A percentile compares a stretch with the other conserved stretches of the same genome.
These are phyloP conservation scores for Solanum hybrid DNA, from an alignment of 305 asterid species.

Conservation along the genomic window DNA sequence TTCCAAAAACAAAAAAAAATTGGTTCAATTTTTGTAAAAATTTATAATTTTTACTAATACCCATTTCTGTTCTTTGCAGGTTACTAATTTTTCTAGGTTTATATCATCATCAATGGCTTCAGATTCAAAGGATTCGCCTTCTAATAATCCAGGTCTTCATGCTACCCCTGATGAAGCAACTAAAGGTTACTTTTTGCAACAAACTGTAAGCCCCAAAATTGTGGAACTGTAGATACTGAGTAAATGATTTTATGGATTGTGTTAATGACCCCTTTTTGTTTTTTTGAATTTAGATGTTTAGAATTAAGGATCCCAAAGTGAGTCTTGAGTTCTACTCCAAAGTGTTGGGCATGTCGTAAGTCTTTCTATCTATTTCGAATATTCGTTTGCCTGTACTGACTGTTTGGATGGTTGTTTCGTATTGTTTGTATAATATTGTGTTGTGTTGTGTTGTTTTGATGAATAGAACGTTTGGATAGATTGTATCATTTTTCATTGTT, in stretches of 20 bases:
- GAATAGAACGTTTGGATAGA: background rate
- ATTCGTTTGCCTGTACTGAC: background rate
- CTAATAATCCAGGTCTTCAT: constrained; percentile 71
- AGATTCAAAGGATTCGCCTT: constrained; percentile 65
- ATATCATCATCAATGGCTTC: constrained; percentile 33
- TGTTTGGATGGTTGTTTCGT: background rate
- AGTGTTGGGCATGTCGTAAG: constrained; percentile 94
- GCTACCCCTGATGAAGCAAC: constrained; percentile 65
- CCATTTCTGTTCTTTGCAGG: constrained; percentile 25
- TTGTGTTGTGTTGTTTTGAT: background rate
- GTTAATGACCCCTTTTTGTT: background rate
- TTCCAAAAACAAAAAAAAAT: background rate
- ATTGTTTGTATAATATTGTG: background rate
- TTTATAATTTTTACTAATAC: background rate
- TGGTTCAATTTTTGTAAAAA: background rate
- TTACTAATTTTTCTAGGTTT: constrained; percentile 26
- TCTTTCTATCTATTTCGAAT: constrained; percentile 14
- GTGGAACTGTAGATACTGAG: background rate
- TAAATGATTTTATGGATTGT: background rate
- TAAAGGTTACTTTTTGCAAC: constrained; percentile 77
- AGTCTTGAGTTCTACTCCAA: constrained; percentile 95
- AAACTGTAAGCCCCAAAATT: constrained; percentile 43
- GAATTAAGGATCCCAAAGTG: constrained; percentile 86
- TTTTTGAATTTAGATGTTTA: constrained; percentile 60
- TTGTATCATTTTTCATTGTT: background rate